These are phyloP conservation scores for Rhizophagus prolifer DNA, from an alignment of 192 early-diverging fungal genomes.

Conservation along the genomic window DNA sequence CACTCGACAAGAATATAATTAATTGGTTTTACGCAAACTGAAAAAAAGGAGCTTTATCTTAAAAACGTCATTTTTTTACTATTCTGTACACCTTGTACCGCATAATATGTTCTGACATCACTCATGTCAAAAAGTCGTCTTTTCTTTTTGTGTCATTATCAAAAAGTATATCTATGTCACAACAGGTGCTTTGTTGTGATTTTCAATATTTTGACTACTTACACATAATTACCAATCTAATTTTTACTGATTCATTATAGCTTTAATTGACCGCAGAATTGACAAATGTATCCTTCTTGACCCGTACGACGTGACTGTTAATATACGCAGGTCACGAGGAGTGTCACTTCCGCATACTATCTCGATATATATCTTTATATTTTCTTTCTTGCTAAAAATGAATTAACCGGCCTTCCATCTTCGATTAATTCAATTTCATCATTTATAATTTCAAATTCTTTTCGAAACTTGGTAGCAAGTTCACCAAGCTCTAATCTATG, in stretches of 20 bases:
- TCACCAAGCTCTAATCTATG: slow-evolving; percentile 37
- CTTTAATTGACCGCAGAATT: too few species aligned
- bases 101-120: neutral
- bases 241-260: too few species aligned
- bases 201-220: too few species aligned
- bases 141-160: neutral
- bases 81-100: neutral
- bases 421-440: slow-evolving; percentile 37
- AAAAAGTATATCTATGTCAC: neutral
- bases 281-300: too few species aligned
- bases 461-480: slow-evolving; percentile 21
- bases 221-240: too few species aligned
- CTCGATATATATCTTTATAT: too few species aligned
- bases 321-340: too few species aligned
- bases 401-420: slow-evolving; percentile 45
- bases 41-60: neutral
- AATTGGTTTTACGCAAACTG: neutral
- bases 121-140: neutral
- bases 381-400: slow-evolving; percentile 31
- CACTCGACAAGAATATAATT: neutral
- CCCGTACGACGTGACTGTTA: too few species aligned
- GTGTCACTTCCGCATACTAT: too few species aligned
- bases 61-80: too few species aligned
- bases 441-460: slow-evolving; percentile 33
- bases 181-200: neutral